A percentile compares a stretch with the other conserved stretches of the same genome.
phyloP scores from a whole-genome alignment of 768 basidiomycete species.

The Tricholoma saponaceum region DNA sequence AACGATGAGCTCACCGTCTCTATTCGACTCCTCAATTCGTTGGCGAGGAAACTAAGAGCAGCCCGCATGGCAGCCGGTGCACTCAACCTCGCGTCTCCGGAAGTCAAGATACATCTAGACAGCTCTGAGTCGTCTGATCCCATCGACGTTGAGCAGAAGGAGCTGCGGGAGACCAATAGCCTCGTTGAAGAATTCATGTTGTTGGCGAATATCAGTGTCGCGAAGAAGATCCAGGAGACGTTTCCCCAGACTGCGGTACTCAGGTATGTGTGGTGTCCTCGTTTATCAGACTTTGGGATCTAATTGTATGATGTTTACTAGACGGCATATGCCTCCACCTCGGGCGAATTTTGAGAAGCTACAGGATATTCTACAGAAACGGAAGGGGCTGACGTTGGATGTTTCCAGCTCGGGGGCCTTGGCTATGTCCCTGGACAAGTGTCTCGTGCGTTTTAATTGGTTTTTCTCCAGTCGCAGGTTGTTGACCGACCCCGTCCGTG shows the following conservation, averaged over 20 bases:
- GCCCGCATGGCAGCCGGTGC: conserved; percentile 94
- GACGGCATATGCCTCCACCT: conserved; percentile 90
- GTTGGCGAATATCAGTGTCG: conserved; percentile 94
- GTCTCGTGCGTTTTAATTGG: conserved; percentile 51
- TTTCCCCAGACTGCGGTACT: conserved; percentile 96
- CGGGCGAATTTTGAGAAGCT: conserved; percentile 92
- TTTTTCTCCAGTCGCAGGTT: not conserved
- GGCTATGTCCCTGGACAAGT: conserved; percentile 83
- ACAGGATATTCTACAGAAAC: conserved; percentile 86
- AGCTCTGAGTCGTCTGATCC: conserved; percentile 92
- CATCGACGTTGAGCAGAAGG: conserved; percentile 96
- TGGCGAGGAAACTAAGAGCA: conserved; percentile 83
- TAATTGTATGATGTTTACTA: conserved; percentile 20
- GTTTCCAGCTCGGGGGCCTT: conserved; percentile 89
- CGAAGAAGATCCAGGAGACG: conserved; percentile 84
- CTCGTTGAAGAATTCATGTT: conserved; percentile 99
- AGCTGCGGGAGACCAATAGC: conserved; percentile 88
- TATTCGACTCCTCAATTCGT: conserved; percentile 82
- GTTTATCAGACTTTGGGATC: not conserved
- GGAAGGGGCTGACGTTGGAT: conserved; percentile 78
- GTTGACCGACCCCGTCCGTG: not conserved
- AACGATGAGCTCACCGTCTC: conserved; percentile 80
- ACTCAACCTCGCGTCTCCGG: conserved; percentile 94
- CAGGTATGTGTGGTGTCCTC: conserved; percentile 39
- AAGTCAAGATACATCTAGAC: conserved; percentile 95